Evolutionary conservation across 805 yeast genomes (phyloP).

Genomic region (Saccharomycopsis lassenensis): DNA sequence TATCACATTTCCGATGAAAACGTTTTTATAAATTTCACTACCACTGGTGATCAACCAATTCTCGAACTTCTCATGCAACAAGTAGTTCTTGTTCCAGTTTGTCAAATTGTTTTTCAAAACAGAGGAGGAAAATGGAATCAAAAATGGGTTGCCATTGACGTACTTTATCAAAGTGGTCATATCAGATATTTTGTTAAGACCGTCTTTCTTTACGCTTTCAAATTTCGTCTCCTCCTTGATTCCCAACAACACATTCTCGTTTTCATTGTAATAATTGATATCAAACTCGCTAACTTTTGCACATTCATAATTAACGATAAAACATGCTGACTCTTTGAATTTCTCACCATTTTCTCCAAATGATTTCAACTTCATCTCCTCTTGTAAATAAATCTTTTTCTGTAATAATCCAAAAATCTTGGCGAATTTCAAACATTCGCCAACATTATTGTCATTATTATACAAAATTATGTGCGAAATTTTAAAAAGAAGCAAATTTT

Average conservation of each 20-base stretch:
- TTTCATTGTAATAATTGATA: slow-evolving; percentile 15
- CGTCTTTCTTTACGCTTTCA: slow-evolving; percentile 12
- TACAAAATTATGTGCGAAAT: slow-evolving; percentile 17
- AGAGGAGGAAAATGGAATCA: slow-evolving; percentile 16
- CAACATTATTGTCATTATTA: slow-evolving; percentile 15
- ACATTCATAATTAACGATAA: slow-evolving; percentile 17
- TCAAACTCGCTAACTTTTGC: slow-evolving; percentile 16
- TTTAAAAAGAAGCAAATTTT: slow-evolving; percentile 13
- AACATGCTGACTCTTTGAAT: slow-evolving; percentile 15
- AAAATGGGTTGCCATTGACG: slow-evolving; percentile 16
- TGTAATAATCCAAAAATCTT: slow-evolving; percentile 17
- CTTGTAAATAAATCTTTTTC: slow-evolving; percentile 16
- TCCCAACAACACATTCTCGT: slow-evolving; percentile 15
- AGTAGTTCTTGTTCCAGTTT: slow-evolving; percentile 18
- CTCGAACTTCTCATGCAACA: slow-evolving; percentile 18
- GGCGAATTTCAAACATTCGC: slow-evolving; percentile 15
- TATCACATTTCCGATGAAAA: slow-evolving; percentile 17
- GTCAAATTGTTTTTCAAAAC: slow-evolving; percentile 16
- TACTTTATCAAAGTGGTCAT: slow-evolving; percentile 10
- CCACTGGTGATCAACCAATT: slow-evolving; percentile 19
- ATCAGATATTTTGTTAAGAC: slow-evolving; percentile 9
- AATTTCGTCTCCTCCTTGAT: slow-evolving; percentile 9
- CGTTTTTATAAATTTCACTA: slow-evolving; percentile 14
- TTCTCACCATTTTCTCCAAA: slow-evolving; percentile 1
- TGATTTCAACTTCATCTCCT: slow-evolving; percentile 8